Evolutionary conservation across 208 protist species (phyloP).

Genomic region (Acanthamoeba rhysodes): DNA sequence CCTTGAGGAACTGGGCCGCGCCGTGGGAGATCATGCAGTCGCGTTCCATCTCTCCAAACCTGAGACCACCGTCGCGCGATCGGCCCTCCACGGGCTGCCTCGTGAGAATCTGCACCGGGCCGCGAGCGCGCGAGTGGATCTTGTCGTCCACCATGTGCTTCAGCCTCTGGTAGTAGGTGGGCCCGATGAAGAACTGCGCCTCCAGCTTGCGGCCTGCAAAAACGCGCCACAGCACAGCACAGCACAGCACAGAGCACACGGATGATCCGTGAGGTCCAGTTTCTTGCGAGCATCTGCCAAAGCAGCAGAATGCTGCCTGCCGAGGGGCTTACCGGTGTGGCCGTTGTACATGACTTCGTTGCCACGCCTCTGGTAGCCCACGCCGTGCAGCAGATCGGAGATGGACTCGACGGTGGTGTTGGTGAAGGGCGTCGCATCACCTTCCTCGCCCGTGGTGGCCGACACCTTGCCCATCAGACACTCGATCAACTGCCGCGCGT

Average conservation of each 20-base stretch:
- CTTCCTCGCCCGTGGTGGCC: slow-evolving; percentile 91
- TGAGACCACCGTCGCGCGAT: slow-evolving; percentile 95
- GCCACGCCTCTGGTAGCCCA: slow-evolving; percentile 92
- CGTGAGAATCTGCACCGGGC: slow-evolving; percentile 94
- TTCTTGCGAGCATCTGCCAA: too few species aligned
- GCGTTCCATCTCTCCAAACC: slow-evolving; percentile 99
- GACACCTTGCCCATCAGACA: slow-evolving; percentile 94
- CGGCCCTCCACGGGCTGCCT: slow-evolving; percentile 97
- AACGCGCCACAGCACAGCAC: neutral
- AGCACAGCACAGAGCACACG: too few species aligned
- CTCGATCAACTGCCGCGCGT: slow-evolving; percentile 92
- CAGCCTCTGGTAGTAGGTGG: slow-evolving; percentile 98
- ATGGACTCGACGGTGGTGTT: slow-evolving; percentile 93
- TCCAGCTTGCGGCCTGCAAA: slow-evolving; percentile 92
- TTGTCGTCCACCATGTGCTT: slow-evolving; percentile 99
- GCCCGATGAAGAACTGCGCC: slow-evolving; percentile 96
- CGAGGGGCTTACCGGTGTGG: slow-evolving; percentile 88
- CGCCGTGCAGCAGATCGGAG: slow-evolving; percentile 89
- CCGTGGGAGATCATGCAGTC: slow-evolving; percentile 98
- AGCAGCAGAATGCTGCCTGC: too few species aligned
- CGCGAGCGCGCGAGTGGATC: slow-evolving; percentile 92
- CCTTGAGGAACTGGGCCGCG: slow-evolving; percentile 93
- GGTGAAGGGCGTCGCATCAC: slow-evolving; percentile 96
- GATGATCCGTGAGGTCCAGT: too few species aligned
- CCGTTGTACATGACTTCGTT: slow-evolving; percentile 97